Base-by-base conservation (phyloP, 257 asterid species). In the Solanum dulcamara region DNA sequence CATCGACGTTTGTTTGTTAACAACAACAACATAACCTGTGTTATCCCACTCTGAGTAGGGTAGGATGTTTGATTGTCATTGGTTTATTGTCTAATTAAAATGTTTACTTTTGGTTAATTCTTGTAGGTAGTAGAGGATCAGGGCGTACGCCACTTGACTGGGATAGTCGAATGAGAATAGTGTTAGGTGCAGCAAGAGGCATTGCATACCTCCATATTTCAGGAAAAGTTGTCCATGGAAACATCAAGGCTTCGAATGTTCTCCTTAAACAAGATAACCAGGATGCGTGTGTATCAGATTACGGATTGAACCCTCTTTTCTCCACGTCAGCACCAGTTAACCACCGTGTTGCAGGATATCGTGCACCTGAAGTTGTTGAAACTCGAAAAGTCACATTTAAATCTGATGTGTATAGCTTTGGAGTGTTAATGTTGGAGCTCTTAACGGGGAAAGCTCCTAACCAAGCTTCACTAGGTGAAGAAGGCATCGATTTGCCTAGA, bases 61-160 rank as follows among this genome's bases (percentile, higher is more conserved):
- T 32, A 32, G 75, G 14, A 32, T 67, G 44, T 67, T 67, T 67
- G 75, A 0, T 66, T 7, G 42, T 30, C 74, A 0, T 67, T 32
- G 75, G 75, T 67, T 67, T 75, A 38, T 75, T 44, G 17, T 79
- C 38, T 28, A 17, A 77, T 17, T 4, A 4, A 28, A 77, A 15
- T 44, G 62, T 48, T 28, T 2, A 2, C 13, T 77, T 77, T 1
- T 66, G 81, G 53, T 68, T n/a, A 50, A 79, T 28, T 50, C 83
- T 57, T 84, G 22, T 84, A 97, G 99, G 99, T 13, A 97, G 98
- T 79, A 91, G 99, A 89, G 99, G 99, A 38, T 97, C 99, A 1
- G 99, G 99, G 3, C 98, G 98, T 7, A 92, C 98, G 38, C 99
- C 99, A 26, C 92, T 97, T 37, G 99, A 94, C 89, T 97, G 99